Evolutionary conservation across 140 eudicot species (phyloP).

Genomic region (Anethum foeniculum): DNA sequence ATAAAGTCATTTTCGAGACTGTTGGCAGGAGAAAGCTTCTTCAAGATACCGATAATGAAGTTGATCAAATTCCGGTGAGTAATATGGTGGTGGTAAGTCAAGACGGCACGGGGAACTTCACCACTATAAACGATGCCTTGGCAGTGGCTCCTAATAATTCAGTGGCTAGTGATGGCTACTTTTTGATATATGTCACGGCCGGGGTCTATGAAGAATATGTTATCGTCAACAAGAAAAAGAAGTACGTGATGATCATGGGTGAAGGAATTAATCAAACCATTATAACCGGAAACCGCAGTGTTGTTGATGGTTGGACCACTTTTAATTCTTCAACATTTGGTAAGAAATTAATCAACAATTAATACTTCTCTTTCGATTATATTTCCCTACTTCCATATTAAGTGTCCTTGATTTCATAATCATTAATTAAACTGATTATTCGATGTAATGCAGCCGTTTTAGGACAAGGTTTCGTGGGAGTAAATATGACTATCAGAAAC

Average conservation of each 20-base stretch:
- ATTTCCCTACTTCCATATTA: too few species aligned
- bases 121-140: constrained; percentile 5
- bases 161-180: constrained; percentile 18
- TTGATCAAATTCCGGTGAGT: neutral
- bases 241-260: constrained; percentile 51
- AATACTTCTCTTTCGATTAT: neutral
- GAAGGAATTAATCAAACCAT: constrained; percentile 57
- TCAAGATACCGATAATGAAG: constrained; percentile 6
- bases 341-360: constrained; percentile 15
- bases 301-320: constrained; percentile 46
- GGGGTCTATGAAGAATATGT: constrained; percentile 50
- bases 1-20: constrained; percentile 6
- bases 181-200: constrained; percentile 24
- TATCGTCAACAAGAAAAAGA: constrained; percentile 29
- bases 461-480: constrained; percentile 47
- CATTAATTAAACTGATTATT: neutral
- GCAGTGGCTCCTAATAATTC: constrained; percentile 15
- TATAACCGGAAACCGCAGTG: constrained; percentile 58
- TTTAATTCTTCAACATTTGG: constrained; percentile 48
- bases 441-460: constrained; percentile 44
- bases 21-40: constrained; percentile 17
- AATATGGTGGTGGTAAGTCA: constrained; percentile 17
- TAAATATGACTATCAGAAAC: constrained; percentile 66
- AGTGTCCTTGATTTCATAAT: too few species aligned
- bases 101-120: constrained; percentile 14